A percentile compares a stretch with the other conserved stretches of the same genome.
Evolutionary conservation across 2,329 filamentous ascomycete genomes (phyloP).

Genomic region (Sclerotinia subarctica): DNA sequence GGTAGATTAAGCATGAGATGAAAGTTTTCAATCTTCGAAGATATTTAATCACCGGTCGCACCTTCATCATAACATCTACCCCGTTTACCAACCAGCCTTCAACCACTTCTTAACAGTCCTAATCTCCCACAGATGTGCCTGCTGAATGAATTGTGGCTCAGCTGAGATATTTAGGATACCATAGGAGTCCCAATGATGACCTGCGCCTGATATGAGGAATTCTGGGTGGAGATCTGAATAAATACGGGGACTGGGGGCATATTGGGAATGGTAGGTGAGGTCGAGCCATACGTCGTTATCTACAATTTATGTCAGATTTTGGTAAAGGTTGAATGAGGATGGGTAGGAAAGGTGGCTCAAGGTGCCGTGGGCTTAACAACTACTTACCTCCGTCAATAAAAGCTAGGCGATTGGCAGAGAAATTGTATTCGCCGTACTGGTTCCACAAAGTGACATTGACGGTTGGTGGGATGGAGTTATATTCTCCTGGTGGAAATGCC

Average conservation of each 20-base stretch:
- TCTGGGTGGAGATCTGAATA: slow-evolving; percentile 47
- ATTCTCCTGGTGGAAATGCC: slow-evolving; percentile 48
- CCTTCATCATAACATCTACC: background rate
- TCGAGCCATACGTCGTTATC: slow-evolving; percentile 50
- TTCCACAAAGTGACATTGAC: slow-evolving; percentile 46
- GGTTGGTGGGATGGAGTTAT: slow-evolving; percentile 45
- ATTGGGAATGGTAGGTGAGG: slow-evolving; percentile 49
- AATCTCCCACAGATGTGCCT: slow-evolving; percentile 51
- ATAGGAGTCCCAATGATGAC: slow-evolving; percentile 48
- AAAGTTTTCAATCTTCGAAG: too few species aligned
- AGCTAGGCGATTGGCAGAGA: slow-evolving; percentile 47
- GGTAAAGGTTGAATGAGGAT: background rate
- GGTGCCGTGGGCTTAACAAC: background rate
- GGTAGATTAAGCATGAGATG: too few species aligned
- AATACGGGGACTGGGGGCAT: slow-evolving; percentile 41
- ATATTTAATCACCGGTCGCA: background rate
- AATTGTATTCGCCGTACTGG: slow-evolving; percentile 47
- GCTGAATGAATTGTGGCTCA: slow-evolving; percentile 50
- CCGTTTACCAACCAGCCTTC: slow-evolving; percentile 23
- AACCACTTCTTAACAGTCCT: slow-evolving; percentile 45
- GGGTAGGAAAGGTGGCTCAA: background rate
- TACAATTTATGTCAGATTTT: slow-evolving; percentile 14
- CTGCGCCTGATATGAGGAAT: slow-evolving; percentile 48
- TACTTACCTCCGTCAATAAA: slow-evolving; percentile 49
- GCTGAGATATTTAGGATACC: slow-evolving; percentile 39